Evolutionary conservation across 345 rosid genomes (phyloP), one percentile per base, ranked within the genome.

Genomic region (Bretschneidera sinensis): DNA sequence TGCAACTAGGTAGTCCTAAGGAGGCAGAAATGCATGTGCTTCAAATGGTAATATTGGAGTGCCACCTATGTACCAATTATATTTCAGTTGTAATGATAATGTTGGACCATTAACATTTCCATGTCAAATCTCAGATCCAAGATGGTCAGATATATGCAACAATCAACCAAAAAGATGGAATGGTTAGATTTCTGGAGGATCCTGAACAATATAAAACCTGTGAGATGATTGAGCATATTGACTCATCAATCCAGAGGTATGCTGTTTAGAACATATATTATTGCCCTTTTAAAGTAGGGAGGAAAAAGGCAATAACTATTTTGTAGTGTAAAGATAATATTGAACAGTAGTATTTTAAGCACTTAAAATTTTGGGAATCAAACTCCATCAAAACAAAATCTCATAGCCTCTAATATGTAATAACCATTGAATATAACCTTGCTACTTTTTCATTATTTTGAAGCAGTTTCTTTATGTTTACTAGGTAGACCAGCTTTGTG

Each of bases 21-120:
- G 97, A 88, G 74, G 99, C 96, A 21, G 99, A 95, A 72, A 91
- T 83, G 91, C 99, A 85, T 68, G 96, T 95, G 65, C 99, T 95
- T 59, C 98, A 88, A 77, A 95, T 95, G 99, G 96, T 95, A 78
- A 58, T 69, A 24, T 51, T 59, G n/a, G 19, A 50, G 55, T 25
- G 28, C 35, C 48, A 55, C 43, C 68, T 63, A 28, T 35, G 24
- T 35, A 48, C 57, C 45, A 43, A 35, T 64, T 61, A 64, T 57
- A 35, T 14, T 60, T 60, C 51, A 61, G 56, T 52, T 2, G 14
- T 57, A 21, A 39, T 11, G 20, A 16, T 48, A 49, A 51, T 25
- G 16, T 51, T 8, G 39, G 13, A 22, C 51, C 15, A 16, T 21
- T 67, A 43, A 72, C 49, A 28, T 21, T 20, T 63, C 65, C 22